phyloP scores from a whole-genome alignment of 805 yeast genomes.

The Torulaspora franciscae region DNA sequence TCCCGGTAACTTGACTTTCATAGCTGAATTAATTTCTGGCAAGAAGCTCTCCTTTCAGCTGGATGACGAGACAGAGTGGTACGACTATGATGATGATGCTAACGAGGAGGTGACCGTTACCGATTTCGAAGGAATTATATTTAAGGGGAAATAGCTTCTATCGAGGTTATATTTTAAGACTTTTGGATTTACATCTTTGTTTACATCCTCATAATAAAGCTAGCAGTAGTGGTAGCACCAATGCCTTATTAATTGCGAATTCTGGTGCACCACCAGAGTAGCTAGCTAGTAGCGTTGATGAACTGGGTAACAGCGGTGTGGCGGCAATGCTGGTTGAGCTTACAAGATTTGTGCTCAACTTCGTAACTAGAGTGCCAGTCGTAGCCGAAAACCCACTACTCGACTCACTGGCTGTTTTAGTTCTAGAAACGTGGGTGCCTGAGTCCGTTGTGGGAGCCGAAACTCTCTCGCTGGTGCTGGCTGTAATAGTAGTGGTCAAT shows the following conservation, averaged over 20 bases:
- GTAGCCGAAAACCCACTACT: background rate
- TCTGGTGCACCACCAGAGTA: conserved; percentile 2
- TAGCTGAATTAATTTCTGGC: conserved; percentile 24
- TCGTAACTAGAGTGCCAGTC: background rate
- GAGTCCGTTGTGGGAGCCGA: background rate
- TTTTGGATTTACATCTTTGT: background rate
- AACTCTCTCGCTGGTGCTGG: background rate
- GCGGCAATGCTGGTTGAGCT: conserved; percentile 4
- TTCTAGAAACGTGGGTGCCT: background rate
- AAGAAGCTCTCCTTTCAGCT: conserved; percentile 34
- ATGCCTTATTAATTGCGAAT: background rate
- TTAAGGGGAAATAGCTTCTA: conserved; percentile 29
- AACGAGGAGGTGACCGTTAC: conserved; percentile 76
- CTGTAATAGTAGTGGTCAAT: conserved; percentile 2
- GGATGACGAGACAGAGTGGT: conserved; percentile 86
- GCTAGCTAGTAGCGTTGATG: background rate
- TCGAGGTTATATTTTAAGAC: conserved; percentile 4
- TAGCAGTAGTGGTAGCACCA: conserved; percentile 4
- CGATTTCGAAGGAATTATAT: conserved; percentile 64
- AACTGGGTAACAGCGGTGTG: background rate
- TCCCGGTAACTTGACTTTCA: conserved; percentile 42
- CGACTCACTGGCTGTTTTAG: background rate
- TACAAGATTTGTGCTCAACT: background rate
- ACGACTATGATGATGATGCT: conserved; percentile 86
- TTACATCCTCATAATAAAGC: conserved; percentile 1